Conservation (phyloP, 2,329 filamentous ascomycete species). For the Trichoderma simmonsii region DNA sequence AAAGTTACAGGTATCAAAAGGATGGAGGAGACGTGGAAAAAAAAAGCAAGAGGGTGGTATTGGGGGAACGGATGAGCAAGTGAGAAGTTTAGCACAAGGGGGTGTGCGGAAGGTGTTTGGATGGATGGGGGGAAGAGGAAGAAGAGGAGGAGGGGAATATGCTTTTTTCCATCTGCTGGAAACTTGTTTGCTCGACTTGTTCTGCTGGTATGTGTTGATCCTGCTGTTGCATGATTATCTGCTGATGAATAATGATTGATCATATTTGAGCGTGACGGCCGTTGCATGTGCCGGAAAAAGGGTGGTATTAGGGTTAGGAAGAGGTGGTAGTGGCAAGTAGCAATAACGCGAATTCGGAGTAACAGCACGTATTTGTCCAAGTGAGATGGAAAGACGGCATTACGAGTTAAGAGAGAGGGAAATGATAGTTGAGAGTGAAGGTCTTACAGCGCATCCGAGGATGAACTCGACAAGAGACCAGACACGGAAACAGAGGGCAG, state of each 20-base stretch:
- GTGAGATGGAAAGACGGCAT: background rate
- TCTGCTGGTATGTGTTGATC: background rate
- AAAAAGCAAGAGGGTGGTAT: background rate
- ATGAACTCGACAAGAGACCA: background rate
- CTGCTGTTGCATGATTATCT: conserved; percentile 1
- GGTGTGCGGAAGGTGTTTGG: background rate
- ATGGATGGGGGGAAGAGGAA: background rate
- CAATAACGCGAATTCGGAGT: background rate
- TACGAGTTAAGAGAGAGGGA: background rate
- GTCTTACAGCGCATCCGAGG: background rate
- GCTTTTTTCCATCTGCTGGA: background rate
- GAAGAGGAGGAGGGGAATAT: background rate
- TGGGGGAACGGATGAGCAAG: background rate
- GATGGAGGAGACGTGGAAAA: background rate
- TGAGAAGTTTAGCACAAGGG: background rate
- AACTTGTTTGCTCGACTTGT: background rate
- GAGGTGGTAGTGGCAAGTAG: background rate
- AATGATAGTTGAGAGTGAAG: background rate
- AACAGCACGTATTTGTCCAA: background rate
- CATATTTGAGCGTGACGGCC: background rate
- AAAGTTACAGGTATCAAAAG: background rate
- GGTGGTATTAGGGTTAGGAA: background rate
- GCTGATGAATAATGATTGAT: conserved; percentile 12
- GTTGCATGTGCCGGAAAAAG: background rate
- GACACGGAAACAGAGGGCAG: background rate